Evolutionary conservation across 2,329 filamentous ascomycete species (phyloP), one percentile per base, ranked within the genome.

Genomic region (Ceratocystis diversiconidia): DNA sequence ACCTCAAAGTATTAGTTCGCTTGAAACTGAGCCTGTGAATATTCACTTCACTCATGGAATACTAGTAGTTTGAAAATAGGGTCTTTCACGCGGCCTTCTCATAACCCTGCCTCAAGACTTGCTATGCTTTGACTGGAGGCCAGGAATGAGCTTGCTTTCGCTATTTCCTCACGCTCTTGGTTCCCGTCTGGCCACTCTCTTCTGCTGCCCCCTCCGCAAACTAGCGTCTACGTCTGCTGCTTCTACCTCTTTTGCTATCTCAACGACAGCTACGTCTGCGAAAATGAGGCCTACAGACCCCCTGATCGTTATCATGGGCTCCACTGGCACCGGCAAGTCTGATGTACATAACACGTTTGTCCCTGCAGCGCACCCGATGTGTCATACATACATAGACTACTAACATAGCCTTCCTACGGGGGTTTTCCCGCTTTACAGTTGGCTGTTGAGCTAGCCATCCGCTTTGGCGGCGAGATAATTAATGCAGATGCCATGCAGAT

Each of bases 401-500:
- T 62, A 48, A 65, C 64, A 62, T 22, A 12, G 52, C 64, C 46
- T n/a, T 36, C 19, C n/a, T 17, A 22, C 44, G 44, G 12, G 22
- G 8, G 28, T 28, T n/a, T 55, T 59, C 22, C 61, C 44, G 12
- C 46, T 60, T 30, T 59, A 25, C 36, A 96, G 91, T 82, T 96
- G 70, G 94, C 94, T 7, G 87, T 99, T 50, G 90, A 96, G 69
- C 77, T 99, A 63, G 94, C 95, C 0, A 80, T 80, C 52, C 84
- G 82, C 25, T 92, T 91, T 75, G 86, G 94, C 74, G 94, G 95
- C 72, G 94, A 99, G 75, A 83, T 99, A 63, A 91, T 99, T 76
- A 99, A 99, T 73, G 90, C 90, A 60, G 94, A 99, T 79, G 94
- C 94, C 48, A 96, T 99, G 91, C 94, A 99, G 74, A 85, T 99